Evolutionary conservation across 768 basidiomycete species (phyloP).

Genomic region (Leccinum truebloodii): DNA sequence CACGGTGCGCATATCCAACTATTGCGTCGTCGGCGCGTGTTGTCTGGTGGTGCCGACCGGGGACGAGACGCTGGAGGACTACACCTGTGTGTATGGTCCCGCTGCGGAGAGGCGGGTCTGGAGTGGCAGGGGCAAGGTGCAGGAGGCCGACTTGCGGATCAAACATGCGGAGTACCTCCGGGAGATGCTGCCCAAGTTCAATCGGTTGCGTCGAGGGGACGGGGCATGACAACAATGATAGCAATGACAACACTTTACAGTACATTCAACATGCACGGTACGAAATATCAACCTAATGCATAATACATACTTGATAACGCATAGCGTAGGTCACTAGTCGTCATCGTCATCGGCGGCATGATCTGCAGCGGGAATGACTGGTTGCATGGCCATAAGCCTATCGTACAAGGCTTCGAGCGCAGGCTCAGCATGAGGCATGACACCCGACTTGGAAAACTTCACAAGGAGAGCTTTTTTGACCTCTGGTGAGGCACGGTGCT

Average conservation of each 20-base stretch:
- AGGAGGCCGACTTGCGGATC: constrained; percentile 77
- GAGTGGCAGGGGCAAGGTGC: constrained; percentile 83
- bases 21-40: constrained; percentile 81
- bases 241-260: no score
- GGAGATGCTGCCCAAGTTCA: constrained; percentile 92
- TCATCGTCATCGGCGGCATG: no score
- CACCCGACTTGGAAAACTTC: constrained; percentile 2
- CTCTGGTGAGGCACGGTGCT: constrained; percentile 5
- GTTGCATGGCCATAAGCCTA: constrained; percentile 1
- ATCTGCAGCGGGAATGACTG: background rate
- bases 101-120: constrained; percentile 73
- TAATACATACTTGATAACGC: background rate
- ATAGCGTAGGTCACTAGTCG: background rate
- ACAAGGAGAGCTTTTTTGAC: constrained; percentile 19
- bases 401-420: constrained; percentile 22
- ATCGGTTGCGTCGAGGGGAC: constrained; percentile 65
- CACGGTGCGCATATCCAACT: constrained; percentile 73
- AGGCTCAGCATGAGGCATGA: constrained; percentile 12
- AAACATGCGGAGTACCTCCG: constrained; percentile 92
- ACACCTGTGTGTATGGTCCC: constrained; percentile 82
- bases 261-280: no score
- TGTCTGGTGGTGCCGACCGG: constrained; percentile 79
- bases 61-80: constrained; percentile 77
- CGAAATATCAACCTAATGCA: background rate
- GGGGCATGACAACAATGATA: constrained; percentile 36